Evolutionary conservation across 441 rosid species (phyloP).

Genomic region (Biscutella laevigata): DNA sequence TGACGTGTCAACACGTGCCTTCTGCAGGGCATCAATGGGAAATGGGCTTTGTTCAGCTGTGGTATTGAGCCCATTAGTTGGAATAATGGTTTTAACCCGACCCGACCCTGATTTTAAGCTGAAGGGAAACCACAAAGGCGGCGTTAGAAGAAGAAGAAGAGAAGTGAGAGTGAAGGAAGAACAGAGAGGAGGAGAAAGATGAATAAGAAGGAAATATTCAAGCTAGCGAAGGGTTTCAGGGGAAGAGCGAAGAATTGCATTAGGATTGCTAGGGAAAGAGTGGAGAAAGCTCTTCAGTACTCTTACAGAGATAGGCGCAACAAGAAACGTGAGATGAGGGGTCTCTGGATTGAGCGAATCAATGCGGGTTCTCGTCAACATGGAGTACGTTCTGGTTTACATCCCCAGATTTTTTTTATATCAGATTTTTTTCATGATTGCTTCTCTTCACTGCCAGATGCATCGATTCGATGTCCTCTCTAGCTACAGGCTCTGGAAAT

Average conservation of each 20-base stretch:
- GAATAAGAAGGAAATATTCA: slow-evolving; percentile 83
- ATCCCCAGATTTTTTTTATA: too few species aligned
- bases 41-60: not conserved
- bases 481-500: too few species aligned
- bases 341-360: slow-evolving; percentile 93
- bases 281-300: slow-evolving; percentile 91
- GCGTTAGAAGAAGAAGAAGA: slow-evolving; percentile 3
- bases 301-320: slow-evolving; percentile 89
- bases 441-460: not conserved
- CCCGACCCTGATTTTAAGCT: too few species aligned
- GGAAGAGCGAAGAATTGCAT: slow-evolving; percentile 94
- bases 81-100: too few species aligned
- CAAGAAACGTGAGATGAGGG: slow-evolving; percentile 93
- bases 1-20: slow-evolving; percentile 19
- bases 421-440: too few species aligned
- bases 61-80: too few species aligned
- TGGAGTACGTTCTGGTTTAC: slow-evolving; percentile 50
- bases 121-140: slow-evolving; percentile 2
- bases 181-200: slow-evolving; percentile 25
- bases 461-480: too few species aligned
- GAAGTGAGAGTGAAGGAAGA: not conserved
- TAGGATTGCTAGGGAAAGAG: slow-evolving; percentile 83
- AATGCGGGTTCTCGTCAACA: slow-evolving; percentile 84
- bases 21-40: not conserved
- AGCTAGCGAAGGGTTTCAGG: slow-evolving; percentile 82